A percentile compares a stretch with the other conserved stretches of the same genome.
Evolutionary conservation across 2,329 filamentous ascomycete species (phyloP).

Genomic region (Cladobotryum protrusum): DNA sequence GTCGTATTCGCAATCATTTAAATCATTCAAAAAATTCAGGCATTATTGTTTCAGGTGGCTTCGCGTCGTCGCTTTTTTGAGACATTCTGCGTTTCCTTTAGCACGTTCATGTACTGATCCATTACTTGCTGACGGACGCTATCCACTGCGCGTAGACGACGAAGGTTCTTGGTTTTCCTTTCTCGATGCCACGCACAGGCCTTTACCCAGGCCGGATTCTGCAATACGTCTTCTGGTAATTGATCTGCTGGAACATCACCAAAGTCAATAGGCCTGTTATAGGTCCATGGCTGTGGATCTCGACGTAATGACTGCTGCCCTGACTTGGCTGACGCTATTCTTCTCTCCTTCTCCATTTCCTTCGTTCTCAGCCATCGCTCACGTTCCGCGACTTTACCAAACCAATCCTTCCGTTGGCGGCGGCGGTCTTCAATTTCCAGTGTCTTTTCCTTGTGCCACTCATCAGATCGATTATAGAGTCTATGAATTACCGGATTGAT

Average conservation of each 20-base stretch:
- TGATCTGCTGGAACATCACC: slow-evolving; percentile 32
- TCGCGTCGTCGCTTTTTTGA: too few relatives aligned
- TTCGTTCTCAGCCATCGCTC: slow-evolving; percentile 26
- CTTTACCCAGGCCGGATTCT: slow-evolving; percentile 40
- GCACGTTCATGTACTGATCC: background rate
- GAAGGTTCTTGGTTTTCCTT: slow-evolving; percentile 7
- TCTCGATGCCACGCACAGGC: slow-evolving; percentile 34
- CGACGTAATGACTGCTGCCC: slow-evolving; percentile 1
- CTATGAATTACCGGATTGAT: slow-evolving; percentile 48
- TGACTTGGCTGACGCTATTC: slow-evolving; percentile 4
- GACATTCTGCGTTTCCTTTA: slow-evolving; percentile 1
- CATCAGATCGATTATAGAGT: slow-evolving; percentile 34
- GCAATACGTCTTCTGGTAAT: slow-evolving; percentile 38
- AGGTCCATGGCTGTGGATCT: slow-evolving; percentile 25
- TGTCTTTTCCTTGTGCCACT: slow-evolving; percentile 43
- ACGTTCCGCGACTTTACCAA: slow-evolving; percentile 39
- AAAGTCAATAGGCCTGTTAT: slow-evolving; percentile 28
- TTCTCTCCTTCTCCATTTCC: slow-evolving; percentile 15
- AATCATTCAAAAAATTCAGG: too few relatives aligned
- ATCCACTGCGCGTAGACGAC: slow-evolving; percentile 2
- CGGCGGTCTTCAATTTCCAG: slow-evolving; percentile 44
- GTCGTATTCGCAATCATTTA: too few relatives aligned
- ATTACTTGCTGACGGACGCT: background rate
- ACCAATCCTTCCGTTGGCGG: slow-evolving; percentile 41
- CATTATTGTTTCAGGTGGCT: too few relatives aligned